A percentile compares a stretch with the other conserved stretches of the same genome.
Conservation (phyloP, 768 basidiomycete species). For the Leucogyrophana mollusca region DNA sequence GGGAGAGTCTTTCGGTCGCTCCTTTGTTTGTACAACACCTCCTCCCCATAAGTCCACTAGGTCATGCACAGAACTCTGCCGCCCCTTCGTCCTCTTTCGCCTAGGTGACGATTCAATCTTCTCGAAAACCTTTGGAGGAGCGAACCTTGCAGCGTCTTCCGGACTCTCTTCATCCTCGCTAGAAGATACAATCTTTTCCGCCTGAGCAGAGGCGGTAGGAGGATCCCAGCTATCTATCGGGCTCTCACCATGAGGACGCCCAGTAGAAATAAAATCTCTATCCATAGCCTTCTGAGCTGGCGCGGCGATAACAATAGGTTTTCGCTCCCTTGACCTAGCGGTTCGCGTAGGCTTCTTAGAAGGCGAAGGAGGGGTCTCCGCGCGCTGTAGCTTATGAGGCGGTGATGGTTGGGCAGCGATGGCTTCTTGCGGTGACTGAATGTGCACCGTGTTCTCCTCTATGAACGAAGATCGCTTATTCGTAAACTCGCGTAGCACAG, state of each 20-base stretch:
- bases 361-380: constrained; percentile 17
- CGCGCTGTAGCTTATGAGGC: constrained; percentile 1
- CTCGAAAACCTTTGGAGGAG: constrained; percentile 17
- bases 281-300: constrained; percentile 5
- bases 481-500: constrained; percentile 66
- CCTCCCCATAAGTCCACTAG: constrained; percentile 80
- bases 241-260: constrained; percentile 7
- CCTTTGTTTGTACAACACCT: constrained; percentile 39
- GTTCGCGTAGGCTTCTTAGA: constrained; percentile 13
- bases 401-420: constrained; percentile 21
- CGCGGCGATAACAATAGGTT: constrained; percentile 4
- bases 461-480: constrained; percentile 72
- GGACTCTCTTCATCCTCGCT: constrained; percentile 60
- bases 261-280: constrained; percentile 3
- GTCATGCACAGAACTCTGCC: constrained; percentile 84
- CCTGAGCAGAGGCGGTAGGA: constrained; percentile 28
- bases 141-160: constrained; percentile 41
- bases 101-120: constrained; percentile 25
- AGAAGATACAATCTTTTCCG: constrained; percentile 39
- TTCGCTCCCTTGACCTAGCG: constrained; percentile 38
- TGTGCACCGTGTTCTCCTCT: constrained; percentile 38
- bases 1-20: constrained; percentile 35
- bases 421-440: constrained; percentile 33
- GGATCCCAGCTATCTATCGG: constrained; percentile 49
- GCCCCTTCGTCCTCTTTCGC: constrained; percentile 41